Evolutionary conservation across 169 alveolate species (phyloP).

Genomic region (Plasmodium adleri): DNA sequence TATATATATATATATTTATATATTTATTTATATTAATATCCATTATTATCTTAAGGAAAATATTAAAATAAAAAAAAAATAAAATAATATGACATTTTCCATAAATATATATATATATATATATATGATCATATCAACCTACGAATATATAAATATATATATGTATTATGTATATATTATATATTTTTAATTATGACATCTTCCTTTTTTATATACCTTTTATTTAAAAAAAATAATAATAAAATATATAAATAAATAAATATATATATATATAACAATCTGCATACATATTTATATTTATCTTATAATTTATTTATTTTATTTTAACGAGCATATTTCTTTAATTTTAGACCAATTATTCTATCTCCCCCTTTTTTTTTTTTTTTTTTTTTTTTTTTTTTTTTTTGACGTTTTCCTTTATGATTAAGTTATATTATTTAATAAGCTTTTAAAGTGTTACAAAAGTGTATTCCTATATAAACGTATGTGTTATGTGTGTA

Average conservation of each 20-base stretch:
- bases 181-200: conserved; percentile 3
- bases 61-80: too few relatives aligned
- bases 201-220: background rate
- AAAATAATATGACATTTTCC: background rate
- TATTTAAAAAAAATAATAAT: conserved; percentile 4
- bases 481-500: background rate
- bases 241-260: too few relatives aligned
- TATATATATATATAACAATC: too few relatives aligned
- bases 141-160: conserved; percentile 6
- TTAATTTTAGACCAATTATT: too few relatives aligned
- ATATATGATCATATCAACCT: conserved; percentile 4
- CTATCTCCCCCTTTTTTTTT: conserved; percentile 10
- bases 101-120: background rate
- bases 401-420: background rate
- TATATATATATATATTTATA: too few relatives aligned
- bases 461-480: background rate
- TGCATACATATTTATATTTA: too few relatives aligned
- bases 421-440: conserved; percentile 5
- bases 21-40: too few relatives aligned
- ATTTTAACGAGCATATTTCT: too few relatives aligned
- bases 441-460: conserved; percentile 68
- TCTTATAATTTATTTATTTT: too few relatives aligned
- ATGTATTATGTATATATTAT: background rate
- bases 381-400: conserved; percentile 34
- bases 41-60: too few relatives aligned